Conservation (phyloP, 2,329 filamentous ascomycete genomes). For the Curvularia lunata region DNA sequence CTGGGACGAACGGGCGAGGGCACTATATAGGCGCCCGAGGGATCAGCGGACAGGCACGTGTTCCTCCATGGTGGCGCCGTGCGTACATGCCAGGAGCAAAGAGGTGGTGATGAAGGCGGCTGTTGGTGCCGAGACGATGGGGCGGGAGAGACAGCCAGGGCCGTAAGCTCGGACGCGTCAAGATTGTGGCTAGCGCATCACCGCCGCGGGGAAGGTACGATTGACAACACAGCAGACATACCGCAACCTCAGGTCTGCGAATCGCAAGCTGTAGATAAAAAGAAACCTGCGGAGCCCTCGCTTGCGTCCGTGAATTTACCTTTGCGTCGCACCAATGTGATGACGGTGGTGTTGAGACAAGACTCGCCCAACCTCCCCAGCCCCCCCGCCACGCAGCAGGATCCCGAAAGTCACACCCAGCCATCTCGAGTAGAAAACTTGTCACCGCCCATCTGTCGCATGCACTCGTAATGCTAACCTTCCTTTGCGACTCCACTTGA, state of each 20-base stretch:
- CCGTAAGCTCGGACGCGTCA: constrained; percentile 1
- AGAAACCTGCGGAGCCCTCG: constrained; percentile 14
- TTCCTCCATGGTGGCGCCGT: neutral
- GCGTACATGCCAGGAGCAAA: neutral
- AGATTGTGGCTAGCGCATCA: constrained; percentile 14
- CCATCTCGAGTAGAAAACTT: constrained; percentile 39
- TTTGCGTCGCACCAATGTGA: constrained; percentile 34
- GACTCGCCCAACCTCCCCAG: constrained; percentile 40
- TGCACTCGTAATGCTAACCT: constrained; percentile 34
- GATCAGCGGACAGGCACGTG: neutral
- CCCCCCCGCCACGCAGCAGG: constrained; percentile 16
- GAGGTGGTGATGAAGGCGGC: neutral
- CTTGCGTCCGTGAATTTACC: constrained; percentile 8
- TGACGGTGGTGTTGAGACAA: constrained; percentile 27
- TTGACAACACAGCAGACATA: constrained; percentile 23
- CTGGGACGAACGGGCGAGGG: neutral
- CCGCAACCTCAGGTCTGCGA: constrained; percentile 14
- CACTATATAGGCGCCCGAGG: neutral
- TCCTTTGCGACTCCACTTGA: constrained; percentile 36
- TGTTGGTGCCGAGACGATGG: neutral
- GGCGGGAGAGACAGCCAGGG: neutral
- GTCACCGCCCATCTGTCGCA: constrained; percentile 19
- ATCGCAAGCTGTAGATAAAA: constrained; percentile 9
- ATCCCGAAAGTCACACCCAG: constrained; percentile 28
- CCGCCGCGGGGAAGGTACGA: constrained; percentile 15